Percentiles rank a stretch among this genome's conserved stretches.
Evolutionary conservation across 306 rosid genomes (phyloP).

Genomic region (Dicorynia guianensis): DNA sequence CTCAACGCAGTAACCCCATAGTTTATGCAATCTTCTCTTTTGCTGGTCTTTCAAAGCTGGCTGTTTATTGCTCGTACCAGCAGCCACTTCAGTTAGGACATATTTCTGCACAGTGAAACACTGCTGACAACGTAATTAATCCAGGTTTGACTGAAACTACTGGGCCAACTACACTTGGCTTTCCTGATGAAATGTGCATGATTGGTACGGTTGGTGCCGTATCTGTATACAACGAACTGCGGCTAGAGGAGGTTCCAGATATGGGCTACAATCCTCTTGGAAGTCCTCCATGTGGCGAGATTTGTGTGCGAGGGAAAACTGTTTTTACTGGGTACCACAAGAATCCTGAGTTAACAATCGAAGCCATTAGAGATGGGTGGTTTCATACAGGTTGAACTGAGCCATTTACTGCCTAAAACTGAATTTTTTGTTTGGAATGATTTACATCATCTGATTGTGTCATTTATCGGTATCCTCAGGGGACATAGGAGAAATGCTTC

Average conservation of each 20-base stretch:
- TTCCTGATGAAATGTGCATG: constrained; percentile 97
- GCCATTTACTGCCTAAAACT: constrained; percentile 12
- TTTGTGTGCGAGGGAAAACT: constrained; percentile 79
- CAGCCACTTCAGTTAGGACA: not conserved
- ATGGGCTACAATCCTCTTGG: constrained; percentile 91
- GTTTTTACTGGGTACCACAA: constrained; percentile 77
- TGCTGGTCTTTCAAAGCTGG: no score
- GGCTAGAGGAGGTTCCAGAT: constrained; percentile 79
- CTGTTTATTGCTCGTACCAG: no score
- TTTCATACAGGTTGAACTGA: constrained; percentile 72
- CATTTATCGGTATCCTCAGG: constrained; percentile 56
- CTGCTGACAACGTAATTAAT: constrained; percentile 33
- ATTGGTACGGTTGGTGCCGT: constrained; percentile 73
- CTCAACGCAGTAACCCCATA: no score
- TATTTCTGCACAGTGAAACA: not conserved
- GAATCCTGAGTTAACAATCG: constrained; percentile 72
- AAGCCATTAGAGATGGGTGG: constrained; percentile 85
- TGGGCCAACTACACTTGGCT: constrained; percentile 76
- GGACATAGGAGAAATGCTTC: constrained; percentile 86
- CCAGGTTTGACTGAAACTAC: constrained; percentile 93
- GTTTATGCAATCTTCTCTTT: no score
- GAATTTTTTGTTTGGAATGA: not conserved
- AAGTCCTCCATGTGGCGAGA: constrained; percentile 79
- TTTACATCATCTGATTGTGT: constrained; percentile 5
- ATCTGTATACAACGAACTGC: constrained; percentile 68